Evolutionary conservation across 345 rosid genomes (phyloP), one percentile per base, ranked within the genome.

Genomic region (Melastoma malabathricum): DNA sequence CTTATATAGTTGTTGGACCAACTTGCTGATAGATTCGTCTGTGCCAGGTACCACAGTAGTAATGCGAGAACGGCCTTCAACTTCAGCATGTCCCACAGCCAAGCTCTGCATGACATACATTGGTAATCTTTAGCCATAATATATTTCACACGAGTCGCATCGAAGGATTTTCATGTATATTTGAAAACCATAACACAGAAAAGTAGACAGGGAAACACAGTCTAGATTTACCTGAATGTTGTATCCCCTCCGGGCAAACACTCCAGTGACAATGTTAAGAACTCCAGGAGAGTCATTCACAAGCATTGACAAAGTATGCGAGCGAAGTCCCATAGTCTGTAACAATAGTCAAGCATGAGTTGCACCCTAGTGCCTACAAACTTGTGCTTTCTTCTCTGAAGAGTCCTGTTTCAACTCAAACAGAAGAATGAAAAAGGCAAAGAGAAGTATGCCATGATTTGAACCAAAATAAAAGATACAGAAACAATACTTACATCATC

Each of bases 201-300:
- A 14, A 39, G 53, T n/a, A 47, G 44, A 46, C 17, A 5, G 50
- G 19, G 20, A 60, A 29, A 59, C 7, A 50, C 41, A 8, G 22
- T 19, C 54, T 48, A 44, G 34, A 60, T 18, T 16, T 61, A 71
- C 98, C 95, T 92, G 98, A 68, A 92, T 82, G 54, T 80, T 84
- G 68, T 92, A 84, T 48, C 93, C 95, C 70, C 90, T 74, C 64
- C 88, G 75, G 64, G 98, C 72, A 39, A 92, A 75, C 50, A 81
- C 84, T 50, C 95, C 96, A 1, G 96, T 80, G 10, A 87, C 58
- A 29, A 77, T 69, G 66, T 92, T 92, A 47, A 92, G 86, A 63
- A 92, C 98, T 67, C 98, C 95, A 44, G 96, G 93, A 57, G 41
- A 2, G 52, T 92, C 76, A 55, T 61, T 92, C 20, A 87, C 98